Conservation (phyloP, 768 basidiomycete genomes). For the Russula foetens region DNA sequence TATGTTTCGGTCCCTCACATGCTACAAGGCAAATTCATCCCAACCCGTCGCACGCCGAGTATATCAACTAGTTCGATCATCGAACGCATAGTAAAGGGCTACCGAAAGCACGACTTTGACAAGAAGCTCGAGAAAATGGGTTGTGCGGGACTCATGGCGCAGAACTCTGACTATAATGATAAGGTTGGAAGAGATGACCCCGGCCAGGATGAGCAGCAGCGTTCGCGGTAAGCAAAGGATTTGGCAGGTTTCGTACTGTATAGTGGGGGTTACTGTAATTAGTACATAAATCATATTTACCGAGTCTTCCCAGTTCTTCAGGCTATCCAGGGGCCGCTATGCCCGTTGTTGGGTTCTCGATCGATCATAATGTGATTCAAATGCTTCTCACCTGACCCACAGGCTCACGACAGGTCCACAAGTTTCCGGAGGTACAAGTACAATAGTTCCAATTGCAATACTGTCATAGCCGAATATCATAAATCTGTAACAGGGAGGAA, state of each 20-base stretch:
- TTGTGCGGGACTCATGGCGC: conserved; percentile 56
- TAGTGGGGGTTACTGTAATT: background rate
- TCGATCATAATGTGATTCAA: background rate
- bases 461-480: no score
- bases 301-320: background rate
- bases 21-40: conserved; percentile 78
- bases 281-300: background rate
- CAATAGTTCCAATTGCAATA: no score
- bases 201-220: background rate
- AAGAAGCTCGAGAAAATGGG: conserved; percentile 88
- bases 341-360: background rate
- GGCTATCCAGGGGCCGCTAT: background rate
- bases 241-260: background rate
- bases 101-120: conserved; percentile 81
- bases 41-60: conserved; percentile 90
- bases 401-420: no score
- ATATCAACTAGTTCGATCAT: conserved; percentile 91
- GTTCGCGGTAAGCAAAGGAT: background rate
- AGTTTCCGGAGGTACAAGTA: background rate
- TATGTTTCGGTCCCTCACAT: background rate
- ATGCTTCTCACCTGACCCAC: background rate
- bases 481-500: no score
- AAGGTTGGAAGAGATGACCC: background rate
- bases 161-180: conserved; percentile 35
- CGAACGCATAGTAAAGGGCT: conserved; percentile 84